Percentiles rank a stretch among this genome's conserved stretches.
Evolutionary conservation across 192 early-diverging fungal species (phyloP).

Genomic region (Entomortierella beljakovae): DNA sequence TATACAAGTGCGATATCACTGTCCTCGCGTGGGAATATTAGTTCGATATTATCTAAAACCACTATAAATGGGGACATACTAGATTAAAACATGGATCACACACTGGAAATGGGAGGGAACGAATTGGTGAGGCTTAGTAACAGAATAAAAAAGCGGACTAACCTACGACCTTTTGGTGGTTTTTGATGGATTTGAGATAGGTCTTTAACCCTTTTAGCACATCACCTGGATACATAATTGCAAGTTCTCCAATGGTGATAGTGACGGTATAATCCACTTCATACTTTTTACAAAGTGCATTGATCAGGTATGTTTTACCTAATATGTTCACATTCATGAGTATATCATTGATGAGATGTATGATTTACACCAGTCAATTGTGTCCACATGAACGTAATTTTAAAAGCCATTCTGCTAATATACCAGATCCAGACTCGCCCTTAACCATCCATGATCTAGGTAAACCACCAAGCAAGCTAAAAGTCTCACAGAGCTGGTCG

Average conservation of each 20-base stretch:
- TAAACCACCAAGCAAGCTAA: slow-evolving; percentile 26
- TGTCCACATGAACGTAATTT: background rate
- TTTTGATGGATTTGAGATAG: slow-evolving; percentile 23
- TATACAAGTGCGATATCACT: slow-evolving; percentile 26
- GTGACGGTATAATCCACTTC: slow-evolving; percentile 22
- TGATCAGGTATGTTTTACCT: slow-evolving; percentile 33
- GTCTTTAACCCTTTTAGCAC: slow-evolving; percentile 48
- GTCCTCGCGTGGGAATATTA: slow-evolving; percentile 59
- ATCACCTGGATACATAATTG: slow-evolving; percentile 53
- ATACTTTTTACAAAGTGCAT: slow-evolving; percentile 24
- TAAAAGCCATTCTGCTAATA: background rate
- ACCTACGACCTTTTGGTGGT: slow-evolving; percentile 15
- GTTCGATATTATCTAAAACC: slow-evolving; percentile 63
- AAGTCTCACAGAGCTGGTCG: slow-evolving; percentile 10
- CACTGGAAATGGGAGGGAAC: too few species aligned
- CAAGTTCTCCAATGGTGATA: slow-evolving; percentile 55
- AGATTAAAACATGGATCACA: too few species aligned
- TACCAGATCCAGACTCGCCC: slow-evolving; percentile 47
- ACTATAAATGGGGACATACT: slow-evolving; percentile 29
- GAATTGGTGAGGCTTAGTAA: background rate
- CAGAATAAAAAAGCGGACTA: background rate
- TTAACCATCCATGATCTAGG: slow-evolving; percentile 46
- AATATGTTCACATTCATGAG: background rate
- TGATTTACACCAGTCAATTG: background rate
- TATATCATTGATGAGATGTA: background rate